Percentiles rank a stretch among this genome's conserved stretches.
phyloP scores from a whole-genome alignment of 331 rosid species.

The Pyracantha coccinea region DNA sequence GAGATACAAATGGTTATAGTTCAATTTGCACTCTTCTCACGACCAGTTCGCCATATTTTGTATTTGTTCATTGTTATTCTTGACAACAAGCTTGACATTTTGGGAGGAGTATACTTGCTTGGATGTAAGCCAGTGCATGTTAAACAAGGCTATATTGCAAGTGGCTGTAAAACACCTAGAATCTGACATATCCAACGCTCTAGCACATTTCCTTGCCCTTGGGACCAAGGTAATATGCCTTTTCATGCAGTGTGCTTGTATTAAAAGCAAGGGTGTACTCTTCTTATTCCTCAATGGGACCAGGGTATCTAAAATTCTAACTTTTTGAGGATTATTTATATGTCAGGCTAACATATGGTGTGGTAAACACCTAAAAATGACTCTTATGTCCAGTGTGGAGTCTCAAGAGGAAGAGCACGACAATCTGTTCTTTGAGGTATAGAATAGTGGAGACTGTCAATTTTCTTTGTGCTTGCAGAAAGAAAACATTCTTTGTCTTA shows the following conservation, averaged over 20 bases:
- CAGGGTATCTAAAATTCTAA: not conserved
- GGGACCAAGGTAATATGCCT: conserved; percentile 55
- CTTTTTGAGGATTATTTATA: not conserved
- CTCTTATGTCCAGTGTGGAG: conserved; percentile 73
- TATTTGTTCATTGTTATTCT: conserved; percentile 14
- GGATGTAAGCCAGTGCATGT: conserved; percentile 79
- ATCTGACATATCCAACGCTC: conserved; percentile 32
- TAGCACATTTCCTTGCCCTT: conserved; percentile 51
- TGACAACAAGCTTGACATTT: conserved; percentile 57
- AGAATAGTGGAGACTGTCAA: conserved; percentile 4
- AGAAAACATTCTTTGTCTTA: too few species aligned
- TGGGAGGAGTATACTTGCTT: conserved; percentile 95
- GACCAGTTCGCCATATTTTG: not conserved
- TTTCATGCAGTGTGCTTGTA: not conserved
- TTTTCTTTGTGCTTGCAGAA: not conserved
- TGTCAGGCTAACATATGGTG: conserved; percentile 76
- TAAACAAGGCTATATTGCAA: conserved; percentile 52
- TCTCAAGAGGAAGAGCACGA: conserved; percentile 82
- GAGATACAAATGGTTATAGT: not conserved
- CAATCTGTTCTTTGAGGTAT: conserved; percentile 68
- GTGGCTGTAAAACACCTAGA: conserved; percentile 44
- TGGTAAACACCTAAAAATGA: conserved; percentile 80
- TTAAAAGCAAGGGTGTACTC: not conserved
- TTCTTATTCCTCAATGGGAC: not conserved
- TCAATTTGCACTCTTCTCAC: not conserved